A percentile compares a stretch with the other conserved stretches of the same genome.
Conservation (phyloP, 177 flowering plant genomes). For the Vitis hybrid region DNA sequence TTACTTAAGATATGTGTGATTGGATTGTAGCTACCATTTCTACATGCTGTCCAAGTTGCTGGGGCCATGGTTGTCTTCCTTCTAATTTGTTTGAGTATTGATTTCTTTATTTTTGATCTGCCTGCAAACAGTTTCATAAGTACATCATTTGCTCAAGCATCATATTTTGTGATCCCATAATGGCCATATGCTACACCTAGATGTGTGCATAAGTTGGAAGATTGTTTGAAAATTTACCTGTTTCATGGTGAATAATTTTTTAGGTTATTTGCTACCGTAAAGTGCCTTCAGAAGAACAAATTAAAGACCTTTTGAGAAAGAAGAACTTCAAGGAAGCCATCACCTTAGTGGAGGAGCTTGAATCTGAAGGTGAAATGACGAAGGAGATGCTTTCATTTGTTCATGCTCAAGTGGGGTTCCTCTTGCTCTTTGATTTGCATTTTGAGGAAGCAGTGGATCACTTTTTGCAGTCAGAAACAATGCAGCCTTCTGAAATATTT, state of each 20-base stretch:
- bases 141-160: not conserved
- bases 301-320: constrained; percentile 81
- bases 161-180: not conserved
- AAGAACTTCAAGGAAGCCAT: constrained; percentile 83
- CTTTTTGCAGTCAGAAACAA: constrained; percentile 80
- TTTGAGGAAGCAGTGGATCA: constrained; percentile 96
- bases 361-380: constrained; percentile 79
- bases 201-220: not conserved
- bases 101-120: no score
- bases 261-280: constrained; percentile 74
- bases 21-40: no score
- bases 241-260: constrained; percentile 10
- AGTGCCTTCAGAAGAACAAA: constrained; percentile 83
- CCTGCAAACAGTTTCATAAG: no score
- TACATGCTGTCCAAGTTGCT: no score
- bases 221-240: not conserved
- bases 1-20: no score
- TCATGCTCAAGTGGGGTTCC: constrained; percentile 99
- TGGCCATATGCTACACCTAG: not conserved
- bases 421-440: constrained; percentile 89
- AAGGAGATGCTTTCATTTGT: constrained; percentile 86
- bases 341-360: constrained; percentile 82
- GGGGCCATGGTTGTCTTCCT: no score
- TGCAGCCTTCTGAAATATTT: constrained; percentile 97
- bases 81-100: no score